Conservation (phyloP, 768 basidiomycete species). For the Suillus variegatus region DNA sequence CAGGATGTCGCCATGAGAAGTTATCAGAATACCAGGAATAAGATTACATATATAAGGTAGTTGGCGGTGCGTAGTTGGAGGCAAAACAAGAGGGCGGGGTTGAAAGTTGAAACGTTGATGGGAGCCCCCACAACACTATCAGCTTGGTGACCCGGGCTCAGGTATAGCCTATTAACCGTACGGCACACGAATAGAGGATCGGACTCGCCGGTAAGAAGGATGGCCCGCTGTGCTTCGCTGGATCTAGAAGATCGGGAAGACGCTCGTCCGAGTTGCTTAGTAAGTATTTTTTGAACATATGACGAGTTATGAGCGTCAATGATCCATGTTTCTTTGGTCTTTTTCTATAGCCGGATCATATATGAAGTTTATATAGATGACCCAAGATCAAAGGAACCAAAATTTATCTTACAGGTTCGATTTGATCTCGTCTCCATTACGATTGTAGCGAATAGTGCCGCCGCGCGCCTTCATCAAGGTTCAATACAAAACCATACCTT, state of each 20-base stretch:
- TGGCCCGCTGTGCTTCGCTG: constrained; percentile 56
- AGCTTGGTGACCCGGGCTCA: constrained; percentile 44
- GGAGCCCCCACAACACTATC: constrained; percentile 42
- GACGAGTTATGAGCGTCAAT: too few relatives aligned
- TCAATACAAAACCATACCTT: background rate
- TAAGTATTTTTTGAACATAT: too few relatives aligned
- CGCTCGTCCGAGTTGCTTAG: too few relatives aligned
- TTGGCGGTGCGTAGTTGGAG: constrained; percentile 78
- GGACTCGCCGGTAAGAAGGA: constrained; percentile 27
- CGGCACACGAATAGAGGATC: constrained; percentile 34
- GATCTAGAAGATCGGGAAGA: constrained; percentile 50
- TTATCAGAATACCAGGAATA: constrained; percentile 31
- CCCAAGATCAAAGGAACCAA: too few relatives aligned
- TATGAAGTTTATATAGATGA: too few relatives aligned
- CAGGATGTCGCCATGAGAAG: background rate
- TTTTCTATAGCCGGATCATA: background rate
- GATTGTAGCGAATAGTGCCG: background rate
- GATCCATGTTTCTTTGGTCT: too few relatives aligned
- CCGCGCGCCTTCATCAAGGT: background rate
- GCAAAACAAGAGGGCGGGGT: constrained; percentile 93
- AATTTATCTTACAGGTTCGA: too few relatives aligned
- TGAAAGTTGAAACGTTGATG: constrained; percentile 74
- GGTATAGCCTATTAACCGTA: constrained; percentile 25
- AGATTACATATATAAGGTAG: constrained; percentile 33
- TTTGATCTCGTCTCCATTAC: background rate